A percentile compares a stretch with the other conserved stretches of the same genome.
Conservation (phyloP, 2,329 filamentous ascomycete genomes). For the Simplicillium sp. region DNA sequence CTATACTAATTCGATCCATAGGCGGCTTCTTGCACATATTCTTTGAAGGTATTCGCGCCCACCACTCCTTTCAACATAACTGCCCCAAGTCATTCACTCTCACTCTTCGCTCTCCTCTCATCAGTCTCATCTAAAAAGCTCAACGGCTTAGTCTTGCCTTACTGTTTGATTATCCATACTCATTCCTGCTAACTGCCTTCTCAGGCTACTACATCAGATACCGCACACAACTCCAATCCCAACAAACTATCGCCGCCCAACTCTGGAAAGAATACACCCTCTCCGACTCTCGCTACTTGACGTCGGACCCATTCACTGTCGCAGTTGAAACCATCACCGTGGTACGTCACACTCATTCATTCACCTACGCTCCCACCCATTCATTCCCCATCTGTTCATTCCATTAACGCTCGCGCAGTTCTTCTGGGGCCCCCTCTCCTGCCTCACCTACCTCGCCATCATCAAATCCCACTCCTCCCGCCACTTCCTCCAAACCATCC, state of each 20-base stretch:
- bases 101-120: too few species aligned
- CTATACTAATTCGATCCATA: too few species aligned
- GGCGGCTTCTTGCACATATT: slow-evolving; percentile 2
- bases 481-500: slow-evolving; percentile 39
- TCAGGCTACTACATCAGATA: slow-evolving; percentile 67
- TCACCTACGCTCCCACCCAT: neutral
- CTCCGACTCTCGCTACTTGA: slow-evolving; percentile 80
- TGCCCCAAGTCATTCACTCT: too few species aligned
- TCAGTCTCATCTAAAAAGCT: too few species aligned
- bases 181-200: too few species aligned
- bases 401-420: slow-evolving; percentile 22
- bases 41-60: slow-evolving; percentile 7
- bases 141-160: too few species aligned
- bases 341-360: slow-evolving; percentile 35
- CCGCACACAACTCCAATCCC: slow-evolving; percentile 53
- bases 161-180: too few species aligned
- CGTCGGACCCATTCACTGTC: slow-evolving; percentile 73
- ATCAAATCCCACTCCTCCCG: slow-evolving; percentile 31
- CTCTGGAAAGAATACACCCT: slow-evolving; percentile 90
- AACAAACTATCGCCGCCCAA: slow-evolving; percentile 69
- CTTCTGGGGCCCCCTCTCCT: slow-evolving; percentile 50
- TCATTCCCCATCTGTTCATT: neutral
- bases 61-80: too few species aligned
- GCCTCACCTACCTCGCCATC: slow-evolving; percentile 37
- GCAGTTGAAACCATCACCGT: slow-evolving; percentile 78